These are phyloP conservation scores for Phlegmacium glaucopus DNA, from an alignment of 768 basidiomycete species.

Conservation along the genomic window DNA sequence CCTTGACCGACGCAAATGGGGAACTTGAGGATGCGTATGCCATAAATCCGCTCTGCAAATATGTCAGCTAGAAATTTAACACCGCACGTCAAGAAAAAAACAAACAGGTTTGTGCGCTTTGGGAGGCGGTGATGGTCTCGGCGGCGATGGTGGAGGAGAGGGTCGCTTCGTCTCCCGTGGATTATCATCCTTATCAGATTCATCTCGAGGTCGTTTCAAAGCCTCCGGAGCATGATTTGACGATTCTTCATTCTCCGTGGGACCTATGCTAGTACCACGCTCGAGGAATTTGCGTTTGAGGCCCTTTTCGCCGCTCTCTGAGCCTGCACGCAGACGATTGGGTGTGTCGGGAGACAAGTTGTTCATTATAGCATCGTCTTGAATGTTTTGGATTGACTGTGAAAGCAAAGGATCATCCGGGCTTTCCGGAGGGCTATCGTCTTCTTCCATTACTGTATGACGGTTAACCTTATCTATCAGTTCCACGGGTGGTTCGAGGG, in stretches of 20 bases:
- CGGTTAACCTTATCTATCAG: constrained; percentile 7
- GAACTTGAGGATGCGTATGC: constrained; percentile 74
- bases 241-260: constrained; percentile 33
- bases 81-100: constrained; percentile 1
- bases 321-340: constrained; percentile 31
- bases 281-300: constrained; percentile 70
- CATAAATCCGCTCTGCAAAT: constrained; percentile 65
- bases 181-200: constrained; percentile 59
- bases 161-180: constrained; percentile 57
- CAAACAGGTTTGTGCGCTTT: constrained; percentile 29
- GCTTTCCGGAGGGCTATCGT: constrained; percentile 20
- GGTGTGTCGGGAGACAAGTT: constrained; percentile 11
- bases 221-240: constrained; percentile 31
- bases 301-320: constrained; percentile 55
- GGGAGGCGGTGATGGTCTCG: constrained; percentile 31
- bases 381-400: constrained; percentile 16
- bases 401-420: constrained; percentile 17
- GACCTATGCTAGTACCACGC: constrained; percentile 62
- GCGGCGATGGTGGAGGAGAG: constrained; percentile 65
- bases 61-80: constrained; percentile 7
- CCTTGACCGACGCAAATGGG: constrained; percentile 72
- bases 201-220: constrained; percentile 60
- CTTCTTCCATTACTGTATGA: constrained; percentile 10
- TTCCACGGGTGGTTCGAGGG: constrained; percentile 7
- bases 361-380: constrained; percentile 15